phyloP scores from a whole-genome alignment of 352 stramenopile genomes.

The Thraustochytrium sp. region DNA sequence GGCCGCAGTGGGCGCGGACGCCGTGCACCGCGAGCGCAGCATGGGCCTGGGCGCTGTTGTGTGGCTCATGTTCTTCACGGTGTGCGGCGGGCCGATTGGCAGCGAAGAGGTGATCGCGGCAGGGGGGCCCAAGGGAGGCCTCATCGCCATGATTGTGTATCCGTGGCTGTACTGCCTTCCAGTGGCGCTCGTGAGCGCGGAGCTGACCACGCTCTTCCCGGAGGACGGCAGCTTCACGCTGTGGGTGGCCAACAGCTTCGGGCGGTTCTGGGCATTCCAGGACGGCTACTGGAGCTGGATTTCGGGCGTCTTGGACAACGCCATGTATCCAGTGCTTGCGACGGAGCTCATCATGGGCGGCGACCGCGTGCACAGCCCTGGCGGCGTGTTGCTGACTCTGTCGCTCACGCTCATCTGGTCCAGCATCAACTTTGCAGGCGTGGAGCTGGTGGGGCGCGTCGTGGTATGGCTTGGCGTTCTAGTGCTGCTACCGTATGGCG shows the following conservation, averaged over 20 bases:
- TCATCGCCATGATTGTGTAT: conserved; percentile 77
- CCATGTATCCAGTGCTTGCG: conserved; percentile 71
- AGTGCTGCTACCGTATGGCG: conserved; percentile 6
- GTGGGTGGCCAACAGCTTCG: conserved; percentile 83
- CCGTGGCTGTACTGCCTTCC: conserved; percentile 80
- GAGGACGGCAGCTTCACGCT: conserved; percentile 72
- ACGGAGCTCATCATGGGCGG: conserved; percentile 62
- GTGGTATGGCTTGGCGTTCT: conserved; percentile 1
- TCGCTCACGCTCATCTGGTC: background rate
- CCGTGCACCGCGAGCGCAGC: background rate
- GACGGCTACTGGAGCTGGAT: conserved; percentile 74
- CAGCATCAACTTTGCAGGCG: background rate
- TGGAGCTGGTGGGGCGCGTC: background rate
- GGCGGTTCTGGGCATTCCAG: conserved; percentile 73
- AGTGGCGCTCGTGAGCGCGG: conserved; percentile 80
- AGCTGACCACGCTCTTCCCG: conserved; percentile 78
- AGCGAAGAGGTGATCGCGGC: conserved; percentile 80
- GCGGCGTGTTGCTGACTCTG: background rate
- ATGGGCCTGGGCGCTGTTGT: background rate
- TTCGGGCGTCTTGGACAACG: conserved; percentile 68
- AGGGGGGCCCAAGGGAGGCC: conserved; percentile 70
- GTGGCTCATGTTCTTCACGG: conserved; percentile 75
- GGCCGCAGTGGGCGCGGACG: too few species aligned
- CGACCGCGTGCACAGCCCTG: background rate
- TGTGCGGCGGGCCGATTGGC: conserved; percentile 85